Evolutionary conservation across 805 yeast species (phyloP), one percentile per base, ranked within the genome.

Genomic region (Middelhovenomyces tepae): DNA sequence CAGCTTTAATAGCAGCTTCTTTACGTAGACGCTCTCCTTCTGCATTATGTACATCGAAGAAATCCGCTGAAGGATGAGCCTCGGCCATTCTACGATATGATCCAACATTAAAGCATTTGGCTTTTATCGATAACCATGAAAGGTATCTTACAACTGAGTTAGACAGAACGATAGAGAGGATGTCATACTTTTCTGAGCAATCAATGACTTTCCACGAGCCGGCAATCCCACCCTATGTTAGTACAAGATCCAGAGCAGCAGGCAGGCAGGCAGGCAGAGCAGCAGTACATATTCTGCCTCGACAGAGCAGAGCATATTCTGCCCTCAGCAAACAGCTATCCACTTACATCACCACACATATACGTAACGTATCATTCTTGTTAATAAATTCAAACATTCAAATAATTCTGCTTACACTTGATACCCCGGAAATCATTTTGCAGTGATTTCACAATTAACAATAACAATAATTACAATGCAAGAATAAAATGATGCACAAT

Each of bases 101-200:
- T 8, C 97, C 95, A 13, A 89, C 94, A 51, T 85, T 86, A 62
- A 91, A 91, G 37, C 86, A 79, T 52, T 77, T 78, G 17, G 95
- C 83, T 39, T 73, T 73, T 36, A 91, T 81, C 2, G 94, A 80
- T 24, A 89, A 67, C 98, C 98, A 91, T 21, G 86, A 75, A 34
- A 91, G 67, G 52, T 89, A 91, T 29, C 97, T 70, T 20, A 89
- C 94, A 34, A 91, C 62, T 58, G 32, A 13, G 17, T 8, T n/a
- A n/a, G 35, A 36, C 11, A 25, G 8, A 15, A 28, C 25, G n/a
- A 16, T 13, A 21, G 15, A 10, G 16, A 14, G 22, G 20, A 27
- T 17, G 31, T 25, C 57, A 19, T 39, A 59, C 63, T 80, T 54
- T 89, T 91, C 53, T 86, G 94, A 2, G 97, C 86, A 42, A 91